Base-by-base conservation (phyloP, 371 early-diverging fungal genomes). In the Haplosporangium sp. region DNA sequence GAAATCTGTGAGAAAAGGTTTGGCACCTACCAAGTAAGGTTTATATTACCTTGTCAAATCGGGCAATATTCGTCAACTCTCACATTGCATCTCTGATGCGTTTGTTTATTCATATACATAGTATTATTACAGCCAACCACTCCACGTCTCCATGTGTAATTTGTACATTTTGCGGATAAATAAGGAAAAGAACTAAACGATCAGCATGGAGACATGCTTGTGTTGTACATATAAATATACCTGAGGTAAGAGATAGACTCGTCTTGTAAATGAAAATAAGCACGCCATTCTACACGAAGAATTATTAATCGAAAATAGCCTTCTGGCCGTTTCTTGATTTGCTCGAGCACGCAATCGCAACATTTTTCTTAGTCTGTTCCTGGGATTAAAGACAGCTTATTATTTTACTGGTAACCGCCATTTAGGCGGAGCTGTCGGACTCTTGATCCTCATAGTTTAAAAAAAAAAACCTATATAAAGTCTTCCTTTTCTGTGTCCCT, bases 331-430 rank as follows among this genome's bases (percentile, higher is more conserved):
- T 55, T 34, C 4, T 55, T 10, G 9, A 7, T 55, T 8, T 55
- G 27, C 27, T 55, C 55, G 55, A 55, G 55, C 55, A 55, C 55
- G 55, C 55, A 20, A 55, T 55, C 55, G 55, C 55, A 4, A 50
- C 5, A 27, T 44, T 8, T 8, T 13, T 44, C 6, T 0, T 55
- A 27, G 53, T 55, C 55, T 34, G 55, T 34, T 27, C 7, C 7
- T 15, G 10, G 34, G 55, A 27, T 55, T 10, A 34, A 34, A 20
- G 4, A 34, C 27, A 55, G 19, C 34, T 55, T 27, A 48, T 48
- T 48, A 5, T 48, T 17, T 48, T 48, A 48, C 48, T 17, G 17
- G 17, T n/a, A 17, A n/a, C 17, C 44, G 44, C 44, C 27, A 11
- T 48, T 4, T 9, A 7, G 11, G 34, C 55, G 55, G 55, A 55